Base-by-base conservation (phyloP, 495 filamentous ascomycete species). In the Zalerion maritima region DNA sequence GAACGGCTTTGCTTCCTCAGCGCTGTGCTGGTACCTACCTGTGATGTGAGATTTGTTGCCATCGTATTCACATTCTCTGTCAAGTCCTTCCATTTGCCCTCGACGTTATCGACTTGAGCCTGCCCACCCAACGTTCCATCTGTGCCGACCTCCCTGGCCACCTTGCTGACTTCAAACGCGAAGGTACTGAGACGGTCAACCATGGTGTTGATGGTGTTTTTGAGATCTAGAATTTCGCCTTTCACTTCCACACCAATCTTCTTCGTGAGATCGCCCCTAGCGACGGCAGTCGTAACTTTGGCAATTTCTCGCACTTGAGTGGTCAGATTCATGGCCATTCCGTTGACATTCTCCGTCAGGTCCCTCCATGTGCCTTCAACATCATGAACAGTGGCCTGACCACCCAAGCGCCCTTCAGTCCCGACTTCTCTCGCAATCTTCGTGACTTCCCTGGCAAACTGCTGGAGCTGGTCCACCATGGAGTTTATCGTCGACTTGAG, bases 181-280 rank as follows among this genome's bases (percentile, higher is more conserved):
- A 99, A 99, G 1, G 84, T 94, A 36, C 91, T 83, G 5, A 99
- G 70, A 38, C 84, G 75, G 53, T 99, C 91, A 45, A 99, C 89
- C 89, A 99, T 99, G 52, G 82, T 83, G 47, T 99, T 99, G 56
- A 99, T 99, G 1, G 89, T 99, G 43, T 81, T 81, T 62, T 99
- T 99, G 23, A 99, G 62, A 46, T 81, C 78, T 25, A 93, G 55
- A 39, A 99, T 99, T 53, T 99, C 89, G 42, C 89, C 89, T 45
- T 91, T 78, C 23, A 91, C 91, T 41, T 96, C 85, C 31, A 92
- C 91, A 6, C 79, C 79, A 41, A 99, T 91, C 59, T 94, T 96
- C 55, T 87, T 81, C 40, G 80, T 91, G 38, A 99, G 58, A 49
- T 99, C 89, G 38, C 89, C 89, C 45, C 73, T 78, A 13, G 91